Evolutionary conservation across 208 protist genomes (phyloP), one percentile per base, ranked within the genome.

Genomic region (Balamuthia mandrillaris): DNA sequence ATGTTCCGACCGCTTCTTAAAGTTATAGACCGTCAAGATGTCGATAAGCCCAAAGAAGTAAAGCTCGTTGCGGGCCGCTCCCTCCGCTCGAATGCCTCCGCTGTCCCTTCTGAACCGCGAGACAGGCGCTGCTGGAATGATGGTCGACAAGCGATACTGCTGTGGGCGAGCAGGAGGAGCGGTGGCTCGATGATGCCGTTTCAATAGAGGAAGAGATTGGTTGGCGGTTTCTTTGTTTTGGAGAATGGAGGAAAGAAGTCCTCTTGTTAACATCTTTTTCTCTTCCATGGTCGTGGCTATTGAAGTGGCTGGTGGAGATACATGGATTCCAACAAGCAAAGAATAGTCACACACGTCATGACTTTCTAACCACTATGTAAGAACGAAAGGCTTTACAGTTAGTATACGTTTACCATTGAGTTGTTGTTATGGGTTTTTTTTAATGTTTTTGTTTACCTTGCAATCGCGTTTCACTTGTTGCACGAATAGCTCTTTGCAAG

Each of bases 1-100:
- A 39, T 65, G 74, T 37, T 81, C 74, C 18, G 51, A 41, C 74
- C 65, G 60, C 51, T 81, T 81, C 74, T 81, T 81, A 39, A 65
- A 65, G 33, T 0, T 33, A 54, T 81, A 81, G 24, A 35, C 27
- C n/a, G 45, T 60, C 3, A 81, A 37, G 35, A 81, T 47, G 74
- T 81, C 74, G 74, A 81, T 81, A 18, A 81, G 4, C 14, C 51
- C 74, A 3, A 81, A 4, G 18, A 16, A 81, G n/a, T 81, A 81
- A 39, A 81, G n/a, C 52, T 81, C 74, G 1, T 21, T 37, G 29
- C n/a, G 5, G n/a, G 9, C n/a, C 5, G 5, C 9, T 7, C n/a
- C n/a, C n/a, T n/a, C n/a, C n/a, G 61, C 37, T 7, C 39, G 47
- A 0, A 81, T 39, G 44, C 72, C 72, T 9, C 72, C 72, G 44